Evolutionary conservation across 139 green algal species (phyloP).

Genomic region (Micractinium sp.): DNA sequence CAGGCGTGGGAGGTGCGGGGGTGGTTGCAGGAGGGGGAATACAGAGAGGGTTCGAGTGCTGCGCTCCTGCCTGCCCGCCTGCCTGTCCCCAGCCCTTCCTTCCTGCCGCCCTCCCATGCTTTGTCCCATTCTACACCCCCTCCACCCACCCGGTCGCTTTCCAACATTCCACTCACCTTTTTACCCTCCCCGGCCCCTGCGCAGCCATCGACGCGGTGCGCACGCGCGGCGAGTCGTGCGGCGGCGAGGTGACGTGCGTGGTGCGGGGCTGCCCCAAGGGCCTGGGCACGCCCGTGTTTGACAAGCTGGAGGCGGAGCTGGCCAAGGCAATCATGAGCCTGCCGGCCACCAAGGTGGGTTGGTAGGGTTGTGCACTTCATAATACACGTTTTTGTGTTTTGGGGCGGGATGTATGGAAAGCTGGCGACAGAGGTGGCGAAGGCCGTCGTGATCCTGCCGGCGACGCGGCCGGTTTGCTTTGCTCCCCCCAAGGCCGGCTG

Average conservation of each 20-base stretch:
- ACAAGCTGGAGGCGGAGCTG: slow-evolving; percentile 99
- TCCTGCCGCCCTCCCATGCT: neutral
- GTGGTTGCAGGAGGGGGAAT: too few species aligned
- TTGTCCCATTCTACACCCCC: neutral
- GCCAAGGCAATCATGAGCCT: slow-evolving; percentile 96
- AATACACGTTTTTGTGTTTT: too few species aligned
- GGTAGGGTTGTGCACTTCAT: too few species aligned
- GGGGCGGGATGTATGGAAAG: too few species aligned
- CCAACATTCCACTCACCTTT: neutral
- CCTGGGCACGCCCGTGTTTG: slow-evolving; percentile 94
- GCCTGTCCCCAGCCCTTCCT: neutral
- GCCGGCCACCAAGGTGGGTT: slow-evolving; percentile 71
- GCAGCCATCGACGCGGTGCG: slow-evolving; percentile 96
- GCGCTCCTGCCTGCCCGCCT: neutral
- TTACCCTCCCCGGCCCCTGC: neutral
- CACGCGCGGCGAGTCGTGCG: slow-evolving; percentile 91
- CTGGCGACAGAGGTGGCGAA: too few species aligned
- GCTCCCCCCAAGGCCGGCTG: too few species aligned
- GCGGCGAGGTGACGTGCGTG: slow-evolving; percentile 98
- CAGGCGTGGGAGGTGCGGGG: too few species aligned
- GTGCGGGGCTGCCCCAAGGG: slow-evolving; percentile 88
- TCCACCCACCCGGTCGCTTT: too few species aligned
- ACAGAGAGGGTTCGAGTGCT: too few species aligned
- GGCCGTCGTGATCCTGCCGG: too few species aligned
- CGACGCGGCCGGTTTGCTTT: too few species aligned